These are phyloP conservation scores for Pulveroboletus sp. DNA, from an alignment of 768 basidiomycete genomes.

Conservation along the genomic window DNA sequence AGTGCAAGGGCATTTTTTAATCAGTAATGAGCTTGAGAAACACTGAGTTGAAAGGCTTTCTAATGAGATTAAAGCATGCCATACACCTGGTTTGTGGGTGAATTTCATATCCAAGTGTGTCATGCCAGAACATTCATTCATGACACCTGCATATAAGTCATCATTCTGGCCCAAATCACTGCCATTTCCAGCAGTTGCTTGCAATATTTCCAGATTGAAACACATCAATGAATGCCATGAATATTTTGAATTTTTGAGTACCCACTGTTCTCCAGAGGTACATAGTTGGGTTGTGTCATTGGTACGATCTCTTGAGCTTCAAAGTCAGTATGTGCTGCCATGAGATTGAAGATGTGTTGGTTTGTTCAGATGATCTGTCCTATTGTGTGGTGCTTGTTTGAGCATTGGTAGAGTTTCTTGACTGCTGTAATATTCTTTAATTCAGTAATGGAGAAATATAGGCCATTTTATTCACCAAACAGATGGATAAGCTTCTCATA, in stretches of 20 bases:
- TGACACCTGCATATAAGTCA: not conserved
- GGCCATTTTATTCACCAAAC: conserved; percentile 34
- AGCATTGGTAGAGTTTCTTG: conserved; percentile 24
- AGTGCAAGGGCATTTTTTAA: not conserved
- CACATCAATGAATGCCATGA: too few species aligned
- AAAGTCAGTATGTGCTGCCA: not conserved
- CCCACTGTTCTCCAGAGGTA: too few species aligned
- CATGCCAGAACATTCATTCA: not conserved
- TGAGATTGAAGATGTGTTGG: not conserved
- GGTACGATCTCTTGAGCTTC: not conserved
- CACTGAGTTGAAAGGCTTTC: too few species aligned
- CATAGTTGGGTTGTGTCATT: too few species aligned
- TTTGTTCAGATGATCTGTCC: not conserved
- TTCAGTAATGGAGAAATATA: conserved; percentile 36
- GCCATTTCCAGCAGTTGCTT: not conserved
- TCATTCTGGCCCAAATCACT: not conserved
- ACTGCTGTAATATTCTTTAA: conserved; percentile 35
- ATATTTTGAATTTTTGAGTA: too few species aligned
- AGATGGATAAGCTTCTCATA: conserved; percentile 19
- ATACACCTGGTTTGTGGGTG: not conserved
- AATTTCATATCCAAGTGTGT: not conserved
- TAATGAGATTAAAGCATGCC: too few species aligned
- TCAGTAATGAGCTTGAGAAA: not conserved
- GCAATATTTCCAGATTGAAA: too few species aligned
- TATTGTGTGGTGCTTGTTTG: not conserved